Evolutionary conservation across 768 basidiomycete genomes (phyloP).

Genomic region (Leucocoprinus birnbaumii): DNA sequence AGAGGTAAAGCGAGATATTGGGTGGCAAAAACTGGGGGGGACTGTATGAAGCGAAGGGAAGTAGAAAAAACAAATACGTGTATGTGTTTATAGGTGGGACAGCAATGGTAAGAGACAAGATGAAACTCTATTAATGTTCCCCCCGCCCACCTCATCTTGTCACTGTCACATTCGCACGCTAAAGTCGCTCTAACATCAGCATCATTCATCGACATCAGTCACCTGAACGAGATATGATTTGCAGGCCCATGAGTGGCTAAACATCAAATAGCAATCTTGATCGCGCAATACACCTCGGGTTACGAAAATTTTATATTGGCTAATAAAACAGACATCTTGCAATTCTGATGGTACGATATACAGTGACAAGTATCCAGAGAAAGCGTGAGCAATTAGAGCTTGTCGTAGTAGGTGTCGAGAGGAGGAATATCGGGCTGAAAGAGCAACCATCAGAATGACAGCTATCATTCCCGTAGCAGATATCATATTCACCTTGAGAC

Average conservation of each 20-base stretch:
- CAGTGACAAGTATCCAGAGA: not conserved
- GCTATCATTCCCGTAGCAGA: not conserved
- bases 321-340: conserved; percentile 16
- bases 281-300: too few relatives aligned
- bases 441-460: not conserved
- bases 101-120: conserved; percentile 13
- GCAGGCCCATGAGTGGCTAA: too few relatives aligned
- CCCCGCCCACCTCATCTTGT: not conserved
- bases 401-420: conserved; percentile 93
- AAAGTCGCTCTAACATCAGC: too few relatives aligned
- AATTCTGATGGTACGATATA: not conserved
- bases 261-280: too few relatives aligned
- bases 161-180: conserved; percentile 12
- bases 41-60: conserved; percentile 11
- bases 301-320: conserved; percentile 16
- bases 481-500: conserved; percentile 69
- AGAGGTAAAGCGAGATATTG: conserved; percentile 13
- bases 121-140: conserved; percentile 1
- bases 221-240: not conserved
- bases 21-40: conserved; percentile 6
- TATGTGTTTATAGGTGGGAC: conserved; percentile 4
- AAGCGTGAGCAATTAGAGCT: conserved; percentile 48
- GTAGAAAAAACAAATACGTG: conserved; percentile 19
- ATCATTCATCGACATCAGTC: not conserved
- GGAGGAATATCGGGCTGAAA: conserved; percentile 80